Base-by-base conservation (phyloP, 2,329 filamentous ascomycete species). In the Ceratocystis lukuohia region DNA sequence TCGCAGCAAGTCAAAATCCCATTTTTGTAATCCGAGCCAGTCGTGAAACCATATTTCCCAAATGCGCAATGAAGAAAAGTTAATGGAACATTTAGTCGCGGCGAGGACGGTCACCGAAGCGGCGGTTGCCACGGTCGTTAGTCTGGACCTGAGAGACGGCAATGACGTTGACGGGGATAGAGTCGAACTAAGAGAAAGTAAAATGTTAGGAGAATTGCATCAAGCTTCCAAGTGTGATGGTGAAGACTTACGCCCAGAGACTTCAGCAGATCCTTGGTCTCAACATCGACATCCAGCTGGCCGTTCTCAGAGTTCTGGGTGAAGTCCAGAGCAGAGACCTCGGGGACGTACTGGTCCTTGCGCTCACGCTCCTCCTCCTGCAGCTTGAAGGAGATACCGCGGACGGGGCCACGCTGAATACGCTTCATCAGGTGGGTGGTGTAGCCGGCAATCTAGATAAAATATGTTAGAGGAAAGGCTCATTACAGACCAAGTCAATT, bases 311-410 rank as follows among this genome's bases (percentile, higher is more conserved):
- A 86, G 82, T 89, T 91, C 85, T 96, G 91, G 76, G 88, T 87
- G 84, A 96, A 96, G 85, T 99, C 94, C 78, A 99, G 89, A 77
- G 94, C 94, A 69, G 95, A 99, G 74, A 99, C 85, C 83, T 99
- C 94, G 76, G 94, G 94, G 72, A 99, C 94, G 84, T 96, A 99
- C 85, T 99, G 94, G 84, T 99, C 94, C 89, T 99, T 99, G 79
- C 94, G 89, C 84, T 99, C 94, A 86, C 94, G 91, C 88, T 99
- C 94, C 85, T 99, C 94, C 84, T 99, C 94, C 84, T 99, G 94
- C 70, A 99, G 90, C 87, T 99, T 99, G 92, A 99, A 99, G 80
- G 95, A 99, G 82, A 99, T 99, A 84, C 94, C 94, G 75, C 94
- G 95, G 80, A 99, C 94, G 72, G 94, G 94, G 72, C 94, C 94